Conservation (phyloP, 495 filamentous ascomycete genomes). For the Tuber calosporum region DNA sequence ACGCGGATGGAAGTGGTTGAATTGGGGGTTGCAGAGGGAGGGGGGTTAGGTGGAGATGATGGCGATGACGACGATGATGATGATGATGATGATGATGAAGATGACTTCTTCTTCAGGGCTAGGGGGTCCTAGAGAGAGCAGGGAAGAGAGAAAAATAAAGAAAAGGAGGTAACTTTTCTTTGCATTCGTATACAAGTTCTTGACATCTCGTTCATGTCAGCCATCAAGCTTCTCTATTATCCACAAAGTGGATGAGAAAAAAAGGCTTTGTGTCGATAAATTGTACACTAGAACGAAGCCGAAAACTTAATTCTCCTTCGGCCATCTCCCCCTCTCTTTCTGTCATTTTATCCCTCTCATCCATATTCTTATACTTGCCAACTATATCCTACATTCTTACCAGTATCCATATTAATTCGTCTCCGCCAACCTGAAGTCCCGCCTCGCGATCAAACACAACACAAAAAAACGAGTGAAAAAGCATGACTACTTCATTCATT, state of each 20-base stretch:
- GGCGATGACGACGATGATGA: constrained; percentile 47
- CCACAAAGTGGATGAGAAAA: background rate
- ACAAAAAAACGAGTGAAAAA: background rate
- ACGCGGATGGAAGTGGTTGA: constrained; percentile 24
- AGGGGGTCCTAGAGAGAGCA: constrained; percentile 24
- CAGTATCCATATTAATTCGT: background rate
- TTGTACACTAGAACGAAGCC: background rate
- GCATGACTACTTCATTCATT: background rate
- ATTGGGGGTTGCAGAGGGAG: constrained; percentile 44
- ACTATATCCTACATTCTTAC: background rate
- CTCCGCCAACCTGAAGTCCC: background rate
- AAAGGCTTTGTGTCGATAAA: background rate
- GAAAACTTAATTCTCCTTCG: background rate
- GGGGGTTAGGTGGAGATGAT: constrained; percentile 24
- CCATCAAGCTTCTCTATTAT: background rate
- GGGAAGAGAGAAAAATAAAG: background rate
- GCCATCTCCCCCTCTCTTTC: background rate
- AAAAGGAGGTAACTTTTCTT: background rate
- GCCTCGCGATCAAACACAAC: background rate
- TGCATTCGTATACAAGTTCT: background rate
- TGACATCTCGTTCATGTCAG: background rate
- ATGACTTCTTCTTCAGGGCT: constrained; percentile 32
- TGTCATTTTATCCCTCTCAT: background rate
- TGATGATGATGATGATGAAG: constrained; percentile 39
- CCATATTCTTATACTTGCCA: background rate